Evolutionary conservation across 2,329 filamentous ascomycete species (phyloP).

Genomic region (Phialophora tarda): DNA sequence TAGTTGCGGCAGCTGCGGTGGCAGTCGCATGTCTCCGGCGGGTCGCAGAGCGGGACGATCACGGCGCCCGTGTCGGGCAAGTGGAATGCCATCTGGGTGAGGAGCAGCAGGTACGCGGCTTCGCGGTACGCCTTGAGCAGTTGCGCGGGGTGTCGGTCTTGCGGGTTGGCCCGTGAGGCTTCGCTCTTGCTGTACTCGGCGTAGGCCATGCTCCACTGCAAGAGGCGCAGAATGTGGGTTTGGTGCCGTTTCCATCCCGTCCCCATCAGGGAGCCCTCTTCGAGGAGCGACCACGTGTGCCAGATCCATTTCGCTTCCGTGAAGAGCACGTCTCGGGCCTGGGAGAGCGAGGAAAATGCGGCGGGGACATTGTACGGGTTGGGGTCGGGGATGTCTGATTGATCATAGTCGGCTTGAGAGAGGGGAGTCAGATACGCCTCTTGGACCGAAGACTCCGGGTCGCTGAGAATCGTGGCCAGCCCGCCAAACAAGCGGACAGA

Average conservation of each 20-base stretch:
- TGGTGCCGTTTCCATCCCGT: slow-evolving; percentile 33
- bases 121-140: slow-evolving; percentile 36
- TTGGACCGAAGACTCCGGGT: slow-evolving; percentile 23
- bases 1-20: slow-evolving; percentile 34
- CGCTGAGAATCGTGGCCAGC: slow-evolving; percentile 31
- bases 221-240: slow-evolving; percentile 35
- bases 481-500: slow-evolving; percentile 33
- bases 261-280: slow-evolving; percentile 28
- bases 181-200: slow-evolving; percentile 36
- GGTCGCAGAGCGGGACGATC: slow-evolving; percentile 35
- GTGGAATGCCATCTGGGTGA: slow-evolving; percentile 37
- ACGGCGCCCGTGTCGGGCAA: slow-evolving; percentile 33
- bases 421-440: slow-evolving; percentile 14
- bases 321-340: slow-evolving; percentile 39
- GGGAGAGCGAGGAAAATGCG: slow-evolving; percentile 32
- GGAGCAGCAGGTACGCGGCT: slow-evolving; percentile 33
- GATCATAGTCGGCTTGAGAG: slow-evolving; percentile 4
- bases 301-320: slow-evolving; percentile 39
- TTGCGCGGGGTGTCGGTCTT: slow-evolving; percentile 24
- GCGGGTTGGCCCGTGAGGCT: background rate
- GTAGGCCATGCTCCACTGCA: slow-evolving; percentile 39
- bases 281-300: slow-evolving; percentile 35
- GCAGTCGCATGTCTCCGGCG: slow-evolving; percentile 35
- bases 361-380: slow-evolving; percentile 32
- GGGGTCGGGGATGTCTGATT: slow-evolving; percentile 21